Conservation (phyloP, 2,329 filamentous ascomycete species). For the Verticillium albo-atrum region DNA sequence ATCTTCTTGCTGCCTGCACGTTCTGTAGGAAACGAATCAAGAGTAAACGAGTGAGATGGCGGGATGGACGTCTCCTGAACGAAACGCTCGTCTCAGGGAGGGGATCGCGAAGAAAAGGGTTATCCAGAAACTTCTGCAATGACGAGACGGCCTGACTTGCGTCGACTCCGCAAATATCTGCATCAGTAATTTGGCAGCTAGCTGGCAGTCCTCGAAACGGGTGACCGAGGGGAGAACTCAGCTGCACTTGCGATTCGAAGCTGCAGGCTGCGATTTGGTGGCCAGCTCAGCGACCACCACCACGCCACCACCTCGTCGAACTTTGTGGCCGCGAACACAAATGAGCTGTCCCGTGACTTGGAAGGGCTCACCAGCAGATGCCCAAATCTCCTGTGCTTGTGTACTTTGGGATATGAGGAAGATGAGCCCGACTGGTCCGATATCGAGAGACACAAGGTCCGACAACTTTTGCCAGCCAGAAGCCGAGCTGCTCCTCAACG, state of each 20-base stretch:
- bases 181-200: background rate
- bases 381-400: background rate
- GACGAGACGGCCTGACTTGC: background rate
- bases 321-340: background rate
- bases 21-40: background rate
- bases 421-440: background rate
- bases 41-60: background rate
- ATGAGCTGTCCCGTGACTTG: background rate
- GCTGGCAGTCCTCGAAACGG: background rate
- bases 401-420: background rate
- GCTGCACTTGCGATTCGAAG: slow-evolving; percentile 11
- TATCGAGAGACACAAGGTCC: background rate
- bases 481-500: background rate
- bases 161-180: background rate
- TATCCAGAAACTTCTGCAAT: background rate
- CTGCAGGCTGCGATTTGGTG: slow-evolving; percentile 13
- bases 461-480: background rate
- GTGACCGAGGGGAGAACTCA: background rate
- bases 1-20: background rate
- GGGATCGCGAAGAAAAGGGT: background rate
- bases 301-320: background rate
- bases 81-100: background rate
- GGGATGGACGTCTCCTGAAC: background rate
- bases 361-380: background rate
- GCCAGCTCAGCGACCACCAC: slow-evolving; percentile 8